These are phyloP conservation scores for Chlamydomonas sphaeroides DNA, from an alignment of 139 green algal species.

Conservation along the genomic window DNA sequence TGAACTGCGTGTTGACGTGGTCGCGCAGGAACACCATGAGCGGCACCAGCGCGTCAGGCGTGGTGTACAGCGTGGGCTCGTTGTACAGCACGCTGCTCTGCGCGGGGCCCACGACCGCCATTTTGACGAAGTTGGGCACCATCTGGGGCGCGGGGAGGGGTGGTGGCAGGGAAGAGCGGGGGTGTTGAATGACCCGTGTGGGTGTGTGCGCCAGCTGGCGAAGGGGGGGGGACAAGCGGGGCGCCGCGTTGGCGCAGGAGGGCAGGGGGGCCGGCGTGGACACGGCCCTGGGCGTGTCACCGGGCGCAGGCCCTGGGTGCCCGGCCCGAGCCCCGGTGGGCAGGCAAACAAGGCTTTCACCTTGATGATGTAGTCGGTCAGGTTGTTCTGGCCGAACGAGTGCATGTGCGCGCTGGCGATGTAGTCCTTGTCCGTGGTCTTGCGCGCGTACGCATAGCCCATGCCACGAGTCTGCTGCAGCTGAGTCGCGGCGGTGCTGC, in stretches of 20 bases:
- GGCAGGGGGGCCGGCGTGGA: too few relatives aligned
- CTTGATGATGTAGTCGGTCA: conserved; percentile 76
- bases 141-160: too few relatives aligned
- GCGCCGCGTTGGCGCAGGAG: too few relatives aligned
- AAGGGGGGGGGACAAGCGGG: too few relatives aligned
- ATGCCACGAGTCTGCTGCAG: conserved; percentile 46
- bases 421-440: conserved; percentile 43
- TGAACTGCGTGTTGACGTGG: conserved; percentile 84
- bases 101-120: conserved; percentile 56
- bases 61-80: conserved; percentile 68
- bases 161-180: too few relatives aligned
- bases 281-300: too few relatives aligned
- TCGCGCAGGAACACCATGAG: conserved; percentile 75
- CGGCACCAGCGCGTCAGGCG: conserved; percentile 66
- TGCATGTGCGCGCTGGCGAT: conserved; percentile 30
- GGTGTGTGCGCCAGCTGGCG: too few relatives aligned
- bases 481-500: not conserved
- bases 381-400: conserved; percentile 28
- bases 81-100: conserved; percentile 58
- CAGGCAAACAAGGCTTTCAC: too few relatives aligned
- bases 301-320: too few relatives aligned
- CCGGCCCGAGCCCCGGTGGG: too few relatives aligned
- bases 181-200: too few relatives aligned
- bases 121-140: conserved; percentile 78
- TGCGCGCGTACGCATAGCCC: conserved; percentile 53